Base-by-base conservation (phyloP, 257 asterid genomes). In the Anisodus tanguticus region DNA sequence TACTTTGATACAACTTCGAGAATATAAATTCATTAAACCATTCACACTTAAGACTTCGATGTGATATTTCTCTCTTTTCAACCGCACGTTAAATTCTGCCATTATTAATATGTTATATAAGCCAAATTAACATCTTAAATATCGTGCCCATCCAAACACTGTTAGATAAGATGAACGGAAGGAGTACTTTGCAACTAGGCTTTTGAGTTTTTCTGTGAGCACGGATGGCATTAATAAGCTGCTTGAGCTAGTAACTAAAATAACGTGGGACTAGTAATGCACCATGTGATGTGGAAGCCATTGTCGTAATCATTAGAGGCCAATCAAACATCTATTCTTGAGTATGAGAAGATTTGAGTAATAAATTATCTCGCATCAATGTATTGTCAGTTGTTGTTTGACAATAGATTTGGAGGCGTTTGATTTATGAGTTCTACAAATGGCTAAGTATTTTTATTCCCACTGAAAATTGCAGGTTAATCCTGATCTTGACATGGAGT, bases 401-500 rank as follows among this genome's bases (percentile, higher is more conserved):
- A 31, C 53, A 8, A 39, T 62, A 37, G 74, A 41, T 81, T 49
- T 37, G 68, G 60, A 41, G 17, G 37, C 7, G 79, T 35, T 4
- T 45, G 5, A 10, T 72, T 12, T 9, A 19, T 45, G 17, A 47
- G 58, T 4, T 72, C 59, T 43, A 19, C 19, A 51, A 74, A 74
- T 74, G 19, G 43, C 60, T 3, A 74, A 47, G 80, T 77, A 54
- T 35, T 39, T 84, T 66, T 39, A 83, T 80, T 53, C 49, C 83
- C 84, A 37, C 79, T 70, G 82, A 58, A 66, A 78, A 70, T 67
- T 83, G 83, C 93, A 97, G 99, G 93, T 95, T 83, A 97, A 97
- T 92, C 99, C 99, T 81, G 95, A 97, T 89, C 98, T 97, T 86
- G 99, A 91, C 85, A 92, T 97, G 90, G 99, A 97, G 90, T 85